Evolutionary conservation across 768 basidiomycete species (phyloP).

Genomic region (Lactarius psammicola): DNA sequence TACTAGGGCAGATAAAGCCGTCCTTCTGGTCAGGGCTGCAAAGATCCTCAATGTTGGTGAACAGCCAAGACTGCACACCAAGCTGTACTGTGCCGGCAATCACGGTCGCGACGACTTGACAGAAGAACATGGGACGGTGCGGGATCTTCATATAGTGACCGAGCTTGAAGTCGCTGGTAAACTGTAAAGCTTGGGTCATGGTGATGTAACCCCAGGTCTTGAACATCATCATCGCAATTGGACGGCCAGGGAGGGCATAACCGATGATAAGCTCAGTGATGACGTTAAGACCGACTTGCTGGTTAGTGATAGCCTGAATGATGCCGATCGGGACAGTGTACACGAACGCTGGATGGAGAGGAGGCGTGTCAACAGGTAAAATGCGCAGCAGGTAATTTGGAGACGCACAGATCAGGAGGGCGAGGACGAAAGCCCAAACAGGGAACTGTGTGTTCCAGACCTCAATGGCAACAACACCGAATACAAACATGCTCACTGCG

Average conservation of each 20-base stretch:
- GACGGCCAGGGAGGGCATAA: slow-evolving; percentile 73
- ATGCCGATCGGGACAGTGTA: slow-evolving; percentile 55
- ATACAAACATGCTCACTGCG: slow-evolving; percentile 58
- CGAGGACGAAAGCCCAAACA: slow-evolving; percentile 69
- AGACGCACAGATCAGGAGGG: slow-evolving; percentile 55
- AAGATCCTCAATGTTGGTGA: slow-evolving; percentile 62
- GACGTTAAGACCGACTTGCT: slow-evolving; percentile 73
- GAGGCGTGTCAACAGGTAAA: neutral
- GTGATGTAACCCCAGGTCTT: slow-evolving; percentile 80
- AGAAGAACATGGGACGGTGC: slow-evolving; percentile 69
- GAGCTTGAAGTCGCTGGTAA: slow-evolving; percentile 76
- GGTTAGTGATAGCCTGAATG: slow-evolving; percentile 74
- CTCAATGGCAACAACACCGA: slow-evolving; percentile 68
- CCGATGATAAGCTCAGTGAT: slow-evolving; percentile 82
- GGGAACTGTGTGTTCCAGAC: slow-evolving; percentile 74
- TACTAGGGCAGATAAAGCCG: slow-evolving; percentile 68
- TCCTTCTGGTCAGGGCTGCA: slow-evolving; percentile 53
- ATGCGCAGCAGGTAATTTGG: neutral
- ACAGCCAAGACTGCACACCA: slow-evolving; percentile 76
- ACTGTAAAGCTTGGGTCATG: slow-evolving; percentile 64
- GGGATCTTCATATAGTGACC: slow-evolving; percentile 73
- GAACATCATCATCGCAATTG: slow-evolving; percentile 84
- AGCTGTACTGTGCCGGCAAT: slow-evolving; percentile 73
- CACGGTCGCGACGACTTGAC: slow-evolving; percentile 63
- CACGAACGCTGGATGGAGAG: slow-evolving; percentile 33